Evolutionary conservation across 768 basidiomycete genomes (phyloP), one percentile per base, ranked within the genome.

Genomic region (Russula compacta): DNA sequence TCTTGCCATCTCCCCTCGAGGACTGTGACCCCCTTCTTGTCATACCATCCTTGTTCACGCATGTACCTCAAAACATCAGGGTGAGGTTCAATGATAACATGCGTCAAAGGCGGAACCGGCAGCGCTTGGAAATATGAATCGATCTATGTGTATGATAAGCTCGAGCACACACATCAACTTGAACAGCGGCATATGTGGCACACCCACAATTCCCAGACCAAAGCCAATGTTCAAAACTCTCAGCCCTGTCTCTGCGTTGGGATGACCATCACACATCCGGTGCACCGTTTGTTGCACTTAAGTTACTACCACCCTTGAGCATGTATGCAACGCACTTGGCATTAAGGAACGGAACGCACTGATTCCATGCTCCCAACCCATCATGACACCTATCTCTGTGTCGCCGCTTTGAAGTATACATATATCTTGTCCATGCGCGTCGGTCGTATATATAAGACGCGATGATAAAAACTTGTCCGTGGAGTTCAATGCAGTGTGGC

Each of bases 331-430:
- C 24, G 6, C 33, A 19, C 24, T 29, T 51, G 24, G 55, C 2
- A n/a, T 21, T 35, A 29, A 12, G 56, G 32, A 49, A 29, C 3
- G 17, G 38, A 29, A 73, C 76, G 71, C 67, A 85, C 83, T 98
- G 68, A 98, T 91, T 8, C 74, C 79, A 48, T 75, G 74, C 72
- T 99, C 97, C 97, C 97, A 99, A 1, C 94, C 92, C 97, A 99
- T 99, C 97, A 99, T 99, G 6, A 99, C 95, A 12, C 93, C 92
- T n/a, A 95, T 82, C 61, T 93, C 87, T 65, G 87, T 86, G 7
- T 73, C 77, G 33, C 83, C 80, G 2, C 80, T 76, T 61, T 79
- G 74, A 55, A 92, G 69, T 53, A 90, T 73, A 63, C 94, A 97
- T 21, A 97, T 81, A 53, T 92, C 87, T 71, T 94, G 92, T 2